Evolutionary conservation across 805 yeast genomes (phyloP), one percentile per base, ranked within the genome.

Genomic region (Kluyveromyces starmeri): DNA sequence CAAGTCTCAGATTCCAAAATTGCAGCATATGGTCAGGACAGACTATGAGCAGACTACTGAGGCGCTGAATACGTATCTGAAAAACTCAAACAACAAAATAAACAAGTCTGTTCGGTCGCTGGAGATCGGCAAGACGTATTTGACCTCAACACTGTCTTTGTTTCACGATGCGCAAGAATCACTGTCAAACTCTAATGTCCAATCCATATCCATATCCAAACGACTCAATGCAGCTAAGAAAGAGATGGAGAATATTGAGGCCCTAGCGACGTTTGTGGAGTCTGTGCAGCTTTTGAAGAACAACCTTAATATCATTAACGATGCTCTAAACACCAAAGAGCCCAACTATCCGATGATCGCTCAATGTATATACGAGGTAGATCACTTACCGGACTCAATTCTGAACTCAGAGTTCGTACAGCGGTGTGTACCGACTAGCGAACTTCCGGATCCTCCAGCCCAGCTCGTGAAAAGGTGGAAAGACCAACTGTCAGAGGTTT

Each of bases 401-500:
- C 51, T 81, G 11, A 62, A 58, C 11, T 88, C 95, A 13, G 64
- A 71, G 36, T 86, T 80, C 55, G 89, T 94, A 2, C 70, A 76
- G 32, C 75, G 68, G 28, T 83, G 82, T 48, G 89, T 89, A 12
- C 98, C 98, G 0, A 76, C 94, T 0, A 65, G 81, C 8, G 94
- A 84, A 37, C 67, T 86, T 11, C 95, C 96, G 0, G 94, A 84
- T 33, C 61, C 71, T 34, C 97, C 98, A 0, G 50, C 54, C 7
- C 67, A 59, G 2, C 59, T 82, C 0, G 47, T 92, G 1, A 51
- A 61, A 1, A 62, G 62, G 10, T 83, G 94, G 76, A 68, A 75
- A 4, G 62, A 59, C 2, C 68, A 75, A 23, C 64, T 92, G 38
- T 75, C 72, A 4, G 52, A 53, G 1, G 58, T 74, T 3, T 85